These are phyloP conservation scores for Solidago caesia DNA, from an alignment of 129 eudicot species.

Conservation along the genomic window DNA sequence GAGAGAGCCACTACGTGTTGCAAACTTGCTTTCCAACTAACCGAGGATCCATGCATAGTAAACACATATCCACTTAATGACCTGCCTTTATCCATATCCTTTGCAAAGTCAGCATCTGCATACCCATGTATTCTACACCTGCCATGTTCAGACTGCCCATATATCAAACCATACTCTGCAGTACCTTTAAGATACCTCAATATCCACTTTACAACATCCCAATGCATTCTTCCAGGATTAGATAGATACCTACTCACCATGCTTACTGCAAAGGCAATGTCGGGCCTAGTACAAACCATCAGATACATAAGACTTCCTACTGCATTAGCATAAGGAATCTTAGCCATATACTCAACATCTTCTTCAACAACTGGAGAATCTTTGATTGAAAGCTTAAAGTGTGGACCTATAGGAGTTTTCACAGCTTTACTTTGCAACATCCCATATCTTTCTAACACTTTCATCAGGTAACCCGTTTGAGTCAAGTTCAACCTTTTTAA, in stretches of 20 bases:
- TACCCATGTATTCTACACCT: not conserved
- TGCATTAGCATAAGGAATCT: not conserved
- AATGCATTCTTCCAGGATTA: not conserved
- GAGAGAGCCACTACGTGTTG: no score
- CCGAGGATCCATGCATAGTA: no score
- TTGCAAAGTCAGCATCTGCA: not conserved
- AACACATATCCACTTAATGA: not conserved
- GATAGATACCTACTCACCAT: not conserved
- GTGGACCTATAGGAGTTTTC: not conserved
- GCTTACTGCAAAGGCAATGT: not conserved
- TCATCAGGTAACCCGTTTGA: not conserved
- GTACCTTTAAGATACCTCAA: not conserved
- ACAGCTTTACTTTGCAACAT: not conserved
- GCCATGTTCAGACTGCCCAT: not conserved
- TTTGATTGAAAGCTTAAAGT: not conserved
- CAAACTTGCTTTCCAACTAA: no score
- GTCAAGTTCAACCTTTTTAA: not conserved
- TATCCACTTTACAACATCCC: not conserved
- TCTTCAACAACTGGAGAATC: not conserved
- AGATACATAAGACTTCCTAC: not conserved
- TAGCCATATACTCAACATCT: not conserved
- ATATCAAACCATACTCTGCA: not conserved
- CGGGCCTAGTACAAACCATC: not conserved
- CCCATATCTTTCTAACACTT: no score
- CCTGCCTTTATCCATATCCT: not conserved